A percentile compares a stretch with the other conserved stretches of the same genome.
phyloP scores from a whole-genome alignment of 805 yeast species.

The Wickerhamiella hasegawae region DNA sequence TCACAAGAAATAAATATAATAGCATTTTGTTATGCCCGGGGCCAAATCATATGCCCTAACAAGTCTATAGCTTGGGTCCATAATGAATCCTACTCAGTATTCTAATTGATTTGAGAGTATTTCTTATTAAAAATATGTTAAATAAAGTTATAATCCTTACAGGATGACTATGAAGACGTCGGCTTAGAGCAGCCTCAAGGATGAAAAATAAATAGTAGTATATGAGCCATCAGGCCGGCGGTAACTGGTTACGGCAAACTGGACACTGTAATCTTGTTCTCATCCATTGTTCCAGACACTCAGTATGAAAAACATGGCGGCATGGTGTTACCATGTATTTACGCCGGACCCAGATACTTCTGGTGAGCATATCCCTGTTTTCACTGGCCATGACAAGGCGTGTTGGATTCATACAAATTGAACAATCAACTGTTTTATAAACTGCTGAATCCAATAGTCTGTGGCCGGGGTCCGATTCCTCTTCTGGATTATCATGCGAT shows the following conservation, averaged over 20 bases:
- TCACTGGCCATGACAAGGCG: constrained; percentile 25
- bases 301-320: constrained; percentile 73
- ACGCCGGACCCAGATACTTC: constrained; percentile 21
- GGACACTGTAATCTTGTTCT: constrained; percentile 85
- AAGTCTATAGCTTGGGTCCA: background rate
- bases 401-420: constrained; percentile 78
- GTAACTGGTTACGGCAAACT: constrained; percentile 71
- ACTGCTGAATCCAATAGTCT: background rate
- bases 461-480: background rate
- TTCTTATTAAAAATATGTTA: no score
- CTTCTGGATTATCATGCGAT: background rate
- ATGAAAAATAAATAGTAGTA: constrained; percentile 6
- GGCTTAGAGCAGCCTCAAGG: no score
- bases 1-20: constrained; percentile 61
- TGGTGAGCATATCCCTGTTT: background rate
- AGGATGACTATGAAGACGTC: no score
- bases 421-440: constrained; percentile 41
- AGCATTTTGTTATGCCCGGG: constrained; percentile 4
- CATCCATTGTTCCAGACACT: constrained; percentile 91
- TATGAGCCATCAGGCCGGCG: constrained; percentile 31
- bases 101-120: background rate
- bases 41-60: background rate
- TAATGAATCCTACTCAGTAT: background rate
- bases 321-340: constrained; percentile 62
- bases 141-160: no score